Evolutionary conservation across 306 rosid genomes (phyloP), one percentile per base, ranked within the genome.

Genomic region (Herpetospermum pedunculosum): DNA sequence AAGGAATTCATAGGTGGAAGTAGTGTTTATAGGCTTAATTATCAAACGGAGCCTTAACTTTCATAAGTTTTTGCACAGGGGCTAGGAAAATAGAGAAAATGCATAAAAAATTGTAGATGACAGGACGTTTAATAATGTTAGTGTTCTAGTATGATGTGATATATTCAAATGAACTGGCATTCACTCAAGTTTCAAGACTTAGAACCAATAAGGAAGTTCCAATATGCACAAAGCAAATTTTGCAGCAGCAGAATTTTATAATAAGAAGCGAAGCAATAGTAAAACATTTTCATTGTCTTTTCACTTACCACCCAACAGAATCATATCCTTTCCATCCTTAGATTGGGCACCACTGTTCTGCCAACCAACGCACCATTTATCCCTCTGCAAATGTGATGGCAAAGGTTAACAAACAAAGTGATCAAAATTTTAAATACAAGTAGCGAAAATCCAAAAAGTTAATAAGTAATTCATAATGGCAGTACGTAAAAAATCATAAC

Each of bases 241-340:
- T 70, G 74, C 57, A 70, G 57, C 40, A 16, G 74, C 74, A 26
- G 74, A 70, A 70, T 46, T 70, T 29, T 43, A 70, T 16, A 47
- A 30, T 4, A 8, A 35, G 70, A 37, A 63, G 16, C 30, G 0
- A 64, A 7, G 69, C 0, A 63, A 48, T 48, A 23, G n/a, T 19
- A 37, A 38, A n/a, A 8, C 7, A 64, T 5, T 18, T 35, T 43
- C 19, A 28, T 69, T 18, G 28, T 3, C 35, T 21, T 40, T 38
- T 23, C 40, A 70, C 74, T 70, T 14, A 76, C 78, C 78, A 63
- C 78, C 78, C 78, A 76, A 76, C 70, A 76, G 63, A 46, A 52
- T 76, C 73, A 48, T 64, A 70, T 48, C 72, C 26, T 9, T 63
- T 37, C 78, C 78, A 76, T 76, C 78, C 52, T 47, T 63, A 47